Conservation (phyloP, 2,329 filamentous ascomycete species). For the Cercospora nicotianae region DNA sequence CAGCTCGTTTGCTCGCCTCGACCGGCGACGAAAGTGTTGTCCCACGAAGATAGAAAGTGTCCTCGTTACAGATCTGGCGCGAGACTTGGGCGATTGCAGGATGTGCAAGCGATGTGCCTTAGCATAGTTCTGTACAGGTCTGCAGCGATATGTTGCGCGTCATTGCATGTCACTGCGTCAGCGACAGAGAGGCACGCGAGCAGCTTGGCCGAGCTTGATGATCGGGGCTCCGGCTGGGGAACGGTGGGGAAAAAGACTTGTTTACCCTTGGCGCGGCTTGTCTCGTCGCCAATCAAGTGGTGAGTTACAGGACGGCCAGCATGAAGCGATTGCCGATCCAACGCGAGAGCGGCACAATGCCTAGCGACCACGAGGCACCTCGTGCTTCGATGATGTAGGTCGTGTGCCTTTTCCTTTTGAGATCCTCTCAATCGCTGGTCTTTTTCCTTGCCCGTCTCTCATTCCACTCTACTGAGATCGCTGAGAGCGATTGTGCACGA, state of each 20-base stretch:
- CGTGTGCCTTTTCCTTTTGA: background rate
- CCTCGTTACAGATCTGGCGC: too few species aligned
- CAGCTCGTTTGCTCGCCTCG: too few species aligned
- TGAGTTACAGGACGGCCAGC: background rate
- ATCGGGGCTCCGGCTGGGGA: background rate
- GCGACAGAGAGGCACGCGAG: too few species aligned
- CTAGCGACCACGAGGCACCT: slow-evolving; percentile 7
- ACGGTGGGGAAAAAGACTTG: background rate
- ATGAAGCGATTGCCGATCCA: slow-evolving; percentile 5
- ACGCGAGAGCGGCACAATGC: background rate
- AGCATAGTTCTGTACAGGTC: too few species aligned
- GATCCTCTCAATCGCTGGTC: background rate
- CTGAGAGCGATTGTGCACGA: background rate
- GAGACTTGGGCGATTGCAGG: too few species aligned
- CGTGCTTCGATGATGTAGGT: slow-evolving; percentile 3
- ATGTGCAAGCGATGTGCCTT: too few species aligned
- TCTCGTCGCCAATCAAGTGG: background rate
- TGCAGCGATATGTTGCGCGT: too few species aligned
- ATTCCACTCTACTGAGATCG: background rate
- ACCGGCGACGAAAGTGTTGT: too few species aligned
- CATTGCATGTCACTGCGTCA: too few species aligned
- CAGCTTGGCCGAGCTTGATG: slow-evolving; percentile 9
- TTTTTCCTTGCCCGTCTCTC: background rate
- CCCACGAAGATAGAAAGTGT: too few species aligned
- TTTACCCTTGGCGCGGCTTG: background rate